These are phyloP conservation scores for Microsporum audouinii DNA, from an alignment of 2,329 filamentous ascomycete species.

Conservation along the genomic window DNA sequence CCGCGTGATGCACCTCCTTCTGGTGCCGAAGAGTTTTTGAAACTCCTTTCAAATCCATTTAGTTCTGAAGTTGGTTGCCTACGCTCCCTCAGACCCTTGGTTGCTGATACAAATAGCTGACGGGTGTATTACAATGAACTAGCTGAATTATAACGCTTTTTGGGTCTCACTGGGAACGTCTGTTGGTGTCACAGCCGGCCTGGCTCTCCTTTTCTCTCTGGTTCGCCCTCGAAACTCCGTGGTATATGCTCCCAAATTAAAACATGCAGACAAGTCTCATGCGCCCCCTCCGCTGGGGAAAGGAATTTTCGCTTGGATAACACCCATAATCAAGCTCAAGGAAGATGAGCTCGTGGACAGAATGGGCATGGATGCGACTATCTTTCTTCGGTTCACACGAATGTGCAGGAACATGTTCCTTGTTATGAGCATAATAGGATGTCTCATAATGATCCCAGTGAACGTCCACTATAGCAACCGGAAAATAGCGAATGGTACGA, in stretches of 20 bases:
- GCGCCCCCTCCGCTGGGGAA: constrained; percentile 76
- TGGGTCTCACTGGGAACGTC: constrained; percentile 72
- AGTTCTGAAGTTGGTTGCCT: constrained; percentile 29
- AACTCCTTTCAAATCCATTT: constrained; percentile 37
- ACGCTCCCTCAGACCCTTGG: not conserved
- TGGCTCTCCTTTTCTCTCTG: constrained; percentile 74
- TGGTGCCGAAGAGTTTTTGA: constrained; percentile 30
- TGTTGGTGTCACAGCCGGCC: constrained; percentile 58
- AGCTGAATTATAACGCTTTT: constrained; percentile 53
- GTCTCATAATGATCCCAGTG: constrained; percentile 67
- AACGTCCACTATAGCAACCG: constrained; percentile 49
- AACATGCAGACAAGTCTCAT: constrained; percentile 83
- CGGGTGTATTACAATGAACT: constrained; percentile 1
- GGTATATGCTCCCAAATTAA: constrained; percentile 88
- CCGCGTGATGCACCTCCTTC: not conserved
- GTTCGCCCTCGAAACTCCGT: constrained; percentile 82
- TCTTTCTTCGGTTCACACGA: constrained; percentile 76
- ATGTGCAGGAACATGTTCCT: constrained; percentile 92
- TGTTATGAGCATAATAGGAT: constrained; percentile 58
- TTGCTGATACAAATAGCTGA: not conserved
- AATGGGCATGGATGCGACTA: constrained; percentile 78
- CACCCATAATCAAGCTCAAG: constrained; percentile 62
- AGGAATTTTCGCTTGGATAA: constrained; percentile 78
- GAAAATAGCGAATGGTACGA: constrained; percentile 13
- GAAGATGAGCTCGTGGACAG: constrained; percentile 69